phyloP scores from a whole-genome alignment of 192 early-diverging fungal species.

The Chytriomyces sp. region DNA sequence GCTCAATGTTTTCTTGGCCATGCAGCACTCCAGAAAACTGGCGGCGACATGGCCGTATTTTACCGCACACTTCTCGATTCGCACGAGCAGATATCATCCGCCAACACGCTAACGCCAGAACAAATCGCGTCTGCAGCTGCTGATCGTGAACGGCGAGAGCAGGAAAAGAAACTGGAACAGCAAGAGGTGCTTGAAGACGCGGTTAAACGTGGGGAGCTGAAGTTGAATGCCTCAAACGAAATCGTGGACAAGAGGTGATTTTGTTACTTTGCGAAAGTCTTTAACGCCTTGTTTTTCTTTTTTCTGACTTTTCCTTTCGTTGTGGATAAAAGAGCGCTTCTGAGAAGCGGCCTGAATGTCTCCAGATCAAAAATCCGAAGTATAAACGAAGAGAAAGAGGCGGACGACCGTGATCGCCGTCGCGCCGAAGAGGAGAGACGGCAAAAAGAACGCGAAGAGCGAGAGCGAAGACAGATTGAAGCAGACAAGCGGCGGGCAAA shows the following conservation, averaged over 20 bases:
- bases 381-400: slow-evolving; percentile 52
- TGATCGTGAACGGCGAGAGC: slow-evolving; percentile 29
- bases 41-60: slow-evolving; percentile 61
- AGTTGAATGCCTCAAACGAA: slow-evolving; percentile 72
- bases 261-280: not conserved
- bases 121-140: slow-evolving; percentile 41
- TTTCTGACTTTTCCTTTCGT: not conserved
- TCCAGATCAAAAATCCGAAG: slow-evolving; percentile 51
- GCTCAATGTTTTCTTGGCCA: not conserved
- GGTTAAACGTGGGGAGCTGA: slow-evolving; percentile 45
- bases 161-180: slow-evolving; percentile 41
- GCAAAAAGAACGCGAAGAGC: slow-evolving; percentile 57
- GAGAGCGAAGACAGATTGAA: slow-evolving; percentile 55
- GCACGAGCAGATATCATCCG: slow-evolving; percentile 44
- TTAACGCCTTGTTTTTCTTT: not conserved
- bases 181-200: slow-evolving; percentile 47
- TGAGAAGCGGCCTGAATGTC: slow-evolving; percentile 75
- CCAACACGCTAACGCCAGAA: slow-evolving; percentile 25
- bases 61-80: slow-evolving; percentile 67
- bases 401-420: slow-evolving; percentile 44
- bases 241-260: slow-evolving; percentile 70
- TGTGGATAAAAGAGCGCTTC: slow-evolving; percentile 51
- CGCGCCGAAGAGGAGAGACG: slow-evolving; percentile 45
- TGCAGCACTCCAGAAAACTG: slow-evolving; percentile 17
- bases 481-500: slow-evolving; percentile 55